A percentile compares a stretch with the other conserved stretches of the same genome.
Evolutionary conservation across 768 basidiomycete genomes (phyloP).

Genomic region (Amyloporia xantha): DNA sequence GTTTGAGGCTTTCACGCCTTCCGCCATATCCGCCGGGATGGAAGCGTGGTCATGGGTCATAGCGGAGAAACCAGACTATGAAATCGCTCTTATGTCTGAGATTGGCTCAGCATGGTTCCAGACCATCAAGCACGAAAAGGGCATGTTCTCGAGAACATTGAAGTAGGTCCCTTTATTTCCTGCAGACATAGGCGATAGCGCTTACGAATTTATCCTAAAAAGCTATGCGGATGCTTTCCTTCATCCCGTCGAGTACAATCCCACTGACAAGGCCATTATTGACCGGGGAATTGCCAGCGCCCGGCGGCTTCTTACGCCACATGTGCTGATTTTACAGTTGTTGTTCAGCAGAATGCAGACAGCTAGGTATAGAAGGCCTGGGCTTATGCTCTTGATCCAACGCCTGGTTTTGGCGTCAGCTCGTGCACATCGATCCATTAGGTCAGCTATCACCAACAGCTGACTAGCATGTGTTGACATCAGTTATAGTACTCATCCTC

Average conservation of each 20-base stretch:
- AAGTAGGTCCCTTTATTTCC: constrained; percentile 51
- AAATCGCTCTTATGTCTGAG: constrained; percentile 81
- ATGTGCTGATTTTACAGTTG: constrained; percentile 79
- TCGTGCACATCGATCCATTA: constrained; percentile 60
- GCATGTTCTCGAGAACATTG: constrained; percentile 74
- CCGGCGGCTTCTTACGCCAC: constrained; percentile 72
- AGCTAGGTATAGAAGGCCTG: constrained; percentile 79
- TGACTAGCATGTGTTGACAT: background rate
- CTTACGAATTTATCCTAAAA: constrained; percentile 1
- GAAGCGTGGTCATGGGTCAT: constrained; percentile 98
- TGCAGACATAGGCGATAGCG: background rate
- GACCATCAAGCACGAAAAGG: constrained; percentile 70
- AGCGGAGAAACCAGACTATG: constrained; percentile 73
- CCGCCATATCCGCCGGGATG: constrained; percentile 79
- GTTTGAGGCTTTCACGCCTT: constrained; percentile 82
- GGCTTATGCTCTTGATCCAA: constrained; percentile 80
- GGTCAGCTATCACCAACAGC: constrained; percentile 39
- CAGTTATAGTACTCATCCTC: constrained; percentile 70
- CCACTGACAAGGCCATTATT: constrained; percentile 80
- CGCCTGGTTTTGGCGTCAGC: constrained; percentile 81
- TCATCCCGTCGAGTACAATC: constrained; percentile 79
- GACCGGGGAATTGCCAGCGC: constrained; percentile 67
- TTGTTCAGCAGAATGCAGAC: constrained; percentile 90
- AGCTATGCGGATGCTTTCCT: constrained; percentile 89
- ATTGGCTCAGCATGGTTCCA: constrained; percentile 83